phyloP scores from a whole-genome alignment of 306 rosid species.

The Oxytropis ochrocephala region DNA sequence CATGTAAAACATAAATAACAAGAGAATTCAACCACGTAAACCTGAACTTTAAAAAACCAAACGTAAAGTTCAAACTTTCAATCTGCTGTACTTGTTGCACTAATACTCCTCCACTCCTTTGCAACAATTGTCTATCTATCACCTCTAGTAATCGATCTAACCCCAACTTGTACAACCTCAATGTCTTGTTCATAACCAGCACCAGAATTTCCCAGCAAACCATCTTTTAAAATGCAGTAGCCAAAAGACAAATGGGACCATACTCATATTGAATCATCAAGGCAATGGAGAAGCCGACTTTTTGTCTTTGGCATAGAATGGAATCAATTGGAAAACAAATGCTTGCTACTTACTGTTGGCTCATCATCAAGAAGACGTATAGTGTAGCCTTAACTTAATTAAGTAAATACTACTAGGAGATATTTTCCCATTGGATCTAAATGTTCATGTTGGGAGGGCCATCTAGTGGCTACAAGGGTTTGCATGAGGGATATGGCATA shows the following conservation, averaged over 20 bases:
- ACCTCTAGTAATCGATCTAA: conserved; percentile 89
- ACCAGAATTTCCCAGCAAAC: conserved; percentile 97
- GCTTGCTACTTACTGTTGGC: conserved; percentile 80
- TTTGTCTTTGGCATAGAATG: conserved; percentile 76
- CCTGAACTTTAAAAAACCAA: background rate
- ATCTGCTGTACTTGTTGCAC: conserved; percentile 91
- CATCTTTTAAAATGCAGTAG: conserved; percentile 82
- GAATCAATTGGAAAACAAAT: conserved; percentile 70
- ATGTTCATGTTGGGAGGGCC: too few species aligned
- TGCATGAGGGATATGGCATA: too few species aligned
- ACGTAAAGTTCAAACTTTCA: conserved; percentile 56
- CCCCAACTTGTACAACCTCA: conserved; percentile 99
- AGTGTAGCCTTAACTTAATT: conserved; percentile 11
- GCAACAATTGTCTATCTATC: conserved; percentile 92
- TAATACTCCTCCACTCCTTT: conserved; percentile 96
- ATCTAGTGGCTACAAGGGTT: too few species aligned
- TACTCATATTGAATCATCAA: conserved; percentile 95
- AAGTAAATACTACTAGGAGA: too few species aligned
- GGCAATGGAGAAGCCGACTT: conserved; percentile 74
- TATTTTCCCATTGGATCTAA: too few species aligned
- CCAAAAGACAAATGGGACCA: conserved; percentile 91
- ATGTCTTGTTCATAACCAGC: conserved; percentile 99
- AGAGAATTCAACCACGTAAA: background rate
- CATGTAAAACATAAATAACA: background rate
- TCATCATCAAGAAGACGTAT: conserved; percentile 93